Evolutionary conservation across 352 stramenopile genomes (phyloP), one percentile per base, ranked within the genome.

Genomic region (Globisporangium yorkense): DNA sequence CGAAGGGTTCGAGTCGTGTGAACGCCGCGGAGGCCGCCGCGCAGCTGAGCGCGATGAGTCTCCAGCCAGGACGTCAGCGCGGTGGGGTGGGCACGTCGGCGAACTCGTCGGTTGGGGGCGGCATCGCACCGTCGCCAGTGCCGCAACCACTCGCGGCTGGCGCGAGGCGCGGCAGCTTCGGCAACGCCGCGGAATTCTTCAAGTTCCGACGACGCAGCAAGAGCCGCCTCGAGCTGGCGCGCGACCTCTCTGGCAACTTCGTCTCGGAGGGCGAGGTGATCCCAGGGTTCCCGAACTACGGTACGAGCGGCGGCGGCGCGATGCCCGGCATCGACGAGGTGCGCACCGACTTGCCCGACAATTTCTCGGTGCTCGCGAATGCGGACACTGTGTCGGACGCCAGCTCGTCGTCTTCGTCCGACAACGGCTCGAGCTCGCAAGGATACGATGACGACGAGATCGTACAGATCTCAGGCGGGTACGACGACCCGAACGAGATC

Each of bases 121-220:
- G 43, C 43, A 13, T 21, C 6, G n/a, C 59, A 13, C 61, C 74
- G 0, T 60, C 67, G 0, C 31, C 63, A n/a, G 61, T 58, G 5
- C 31, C 71, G 13, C 68, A 74, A 8, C 76, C 65, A 18, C 73
- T 78, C 0, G 61, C 73, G 6, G 69, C 54, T 16, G 68, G 71
- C 10, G 68, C 69, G 51, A 70, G 82, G 43, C 81, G 84, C 49
- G 80, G 81, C 44, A 92, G 81, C 48, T 93, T 93, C 63, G 84
- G 84, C 1, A 93, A 93, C 62, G 84, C 84, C 21, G 84, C 84
- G 15, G 81, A 93, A 56, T 90, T 93, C 27, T 93, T 90, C 65
- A 91, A 91, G 56, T 93, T 91, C 45, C 84, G 84, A 49, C 79
- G 84, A 74, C 80, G 84, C 61, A 93, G 84, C 61, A 93, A 93